Evolutionary conservation across 805 yeast genomes (phyloP), one percentile per base, ranked within the genome.

Genomic region (Saccharomycopsis capsularis): DNA sequence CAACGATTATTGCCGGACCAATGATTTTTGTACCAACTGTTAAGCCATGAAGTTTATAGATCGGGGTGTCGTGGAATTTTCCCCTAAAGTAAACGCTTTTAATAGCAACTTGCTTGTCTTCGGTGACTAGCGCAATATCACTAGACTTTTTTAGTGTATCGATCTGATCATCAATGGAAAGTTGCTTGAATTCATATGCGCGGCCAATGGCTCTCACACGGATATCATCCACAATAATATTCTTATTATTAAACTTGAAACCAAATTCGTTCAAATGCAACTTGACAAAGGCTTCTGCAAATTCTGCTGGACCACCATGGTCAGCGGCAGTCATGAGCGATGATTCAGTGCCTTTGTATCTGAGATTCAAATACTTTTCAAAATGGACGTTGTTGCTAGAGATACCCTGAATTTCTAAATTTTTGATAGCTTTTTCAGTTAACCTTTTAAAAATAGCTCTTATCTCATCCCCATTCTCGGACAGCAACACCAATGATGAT

Each of bases 261-360:
- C 91, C 91, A 64, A 85, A 86, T 61, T 86, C 93, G 51, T 78
- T 71, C 54, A 74, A 68, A 59, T 85, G 95, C 47, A 70, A 65
- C 13, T 69, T 68, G 40, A 72, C 64, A 61, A 83, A 85, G 43
- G 69, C 68, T 34, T 65, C 60, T 16, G 62, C 58, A 57, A 73
- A 76, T 21, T 44, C 46, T 45, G 52, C 47, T 16, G 48, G 42
- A 15, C 24, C 57, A 24, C 46, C 50, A 29, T 39, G 42, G 36
- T 59, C 62, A 41, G 65, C 63, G 19, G 64, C 64, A n/a, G 85
- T 78, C 85, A 89, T 83, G 54, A 90, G 66, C 37, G 84, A 81
- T 2, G 96, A 84, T 59, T 90, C 96, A n/a, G 95, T 83, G 6
- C 96, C 96, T 54, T 78, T 78, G 60, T 85, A 90, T 59, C 95